Percentiles rank a stretch among this genome's conserved stretches.
phyloP scores from a whole-genome alignment of 2,329 filamentous ascomycete genomes.

The Coleophoma cylindrospora region DNA sequence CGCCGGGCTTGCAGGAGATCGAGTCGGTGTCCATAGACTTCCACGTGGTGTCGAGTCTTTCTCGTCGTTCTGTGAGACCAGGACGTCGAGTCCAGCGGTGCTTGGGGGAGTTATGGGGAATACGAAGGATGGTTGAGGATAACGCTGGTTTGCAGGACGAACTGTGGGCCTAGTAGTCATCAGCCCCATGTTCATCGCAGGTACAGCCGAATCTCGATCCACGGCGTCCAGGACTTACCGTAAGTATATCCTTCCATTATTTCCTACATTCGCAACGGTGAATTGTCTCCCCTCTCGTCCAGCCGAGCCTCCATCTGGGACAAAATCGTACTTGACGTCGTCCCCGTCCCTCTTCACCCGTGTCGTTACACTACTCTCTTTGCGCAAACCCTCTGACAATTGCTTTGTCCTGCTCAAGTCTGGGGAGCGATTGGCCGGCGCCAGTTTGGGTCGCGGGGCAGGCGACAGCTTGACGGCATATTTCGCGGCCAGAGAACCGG shows the following conservation, averaged over 20 bases:
- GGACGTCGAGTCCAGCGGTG: conserved; percentile 49
- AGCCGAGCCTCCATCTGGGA: conserved; percentile 55
- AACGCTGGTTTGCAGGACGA: conserved; percentile 55
- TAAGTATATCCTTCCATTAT: conserved; percentile 77
- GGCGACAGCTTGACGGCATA: conserved; percentile 17
- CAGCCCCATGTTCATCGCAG: no score
- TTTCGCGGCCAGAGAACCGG: conserved; percentile 7
- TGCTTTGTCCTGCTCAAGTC: conserved; percentile 17
- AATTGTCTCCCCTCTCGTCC: conserved; percentile 45
- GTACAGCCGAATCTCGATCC: background rate
- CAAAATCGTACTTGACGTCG: conserved; percentile 47
- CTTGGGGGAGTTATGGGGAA: conserved; percentile 57
- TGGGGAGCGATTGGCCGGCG: conserved; percentile 12
- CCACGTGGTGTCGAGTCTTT: conserved; percentile 16
- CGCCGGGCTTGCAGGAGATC: conserved; percentile 29
- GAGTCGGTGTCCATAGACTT: conserved; percentile 25
- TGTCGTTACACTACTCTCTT: conserved; percentile 20
- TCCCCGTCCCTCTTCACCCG: conserved; percentile 32
- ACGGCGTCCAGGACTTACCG: conserved; percentile 46
- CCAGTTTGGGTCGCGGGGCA: conserved; percentile 15
- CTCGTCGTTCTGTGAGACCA: conserved; percentile 26
- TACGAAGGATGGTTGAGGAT: conserved; percentile 54
- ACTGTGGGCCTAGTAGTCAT: conserved; percentile 46
- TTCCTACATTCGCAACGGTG: conserved; percentile 75
- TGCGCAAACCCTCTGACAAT: conserved; percentile 21